phyloP scores from a whole-genome alignment of 2,329 filamentous ascomycete species.

The Colletotrichum somersetense region DNA sequence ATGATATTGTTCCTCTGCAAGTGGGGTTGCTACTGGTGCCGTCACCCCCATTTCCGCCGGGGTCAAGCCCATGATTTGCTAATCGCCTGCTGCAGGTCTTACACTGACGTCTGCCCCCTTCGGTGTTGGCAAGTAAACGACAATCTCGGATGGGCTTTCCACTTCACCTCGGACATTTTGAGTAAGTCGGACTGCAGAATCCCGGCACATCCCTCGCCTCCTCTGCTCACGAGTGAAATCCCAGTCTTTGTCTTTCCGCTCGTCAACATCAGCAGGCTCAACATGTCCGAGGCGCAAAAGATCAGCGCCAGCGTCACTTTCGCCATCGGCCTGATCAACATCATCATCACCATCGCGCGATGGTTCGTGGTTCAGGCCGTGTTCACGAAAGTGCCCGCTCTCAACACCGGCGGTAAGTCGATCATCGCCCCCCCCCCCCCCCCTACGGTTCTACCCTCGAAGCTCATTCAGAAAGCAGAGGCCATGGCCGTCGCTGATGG shows the following conservation, averaged over 20 bases:
- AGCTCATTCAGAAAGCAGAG: neutral
- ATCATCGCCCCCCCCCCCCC: no score
- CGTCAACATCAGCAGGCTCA: neutral
- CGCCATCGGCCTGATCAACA: neutral
- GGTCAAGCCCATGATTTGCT: neutral
- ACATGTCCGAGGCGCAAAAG: neutral
- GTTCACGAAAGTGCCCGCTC: neutral
- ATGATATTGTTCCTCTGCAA: neutral
- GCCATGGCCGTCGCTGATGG: neutral
- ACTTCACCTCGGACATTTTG: neutral
- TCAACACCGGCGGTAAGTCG: neutral
- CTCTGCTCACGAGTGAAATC: neutral
- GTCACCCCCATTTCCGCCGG: no score
- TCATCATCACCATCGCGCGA: neutral
- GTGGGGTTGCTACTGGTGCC: constrained; percentile 7
- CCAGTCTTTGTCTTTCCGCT: constrained; percentile 3
- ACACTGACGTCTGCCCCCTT: neutral
- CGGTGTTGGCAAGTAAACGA: neutral
- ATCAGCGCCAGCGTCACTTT: constrained; percentile 1
- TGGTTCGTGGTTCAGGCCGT: constrained; percentile 2
- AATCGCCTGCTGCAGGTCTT: neutral
- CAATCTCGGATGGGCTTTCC: constrained; percentile 7
- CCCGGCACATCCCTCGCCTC: neutral
- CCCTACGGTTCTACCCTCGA: no score
- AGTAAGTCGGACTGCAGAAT: neutral